Evolutionary conservation across 257 asterid genomes (phyloP), one percentile per base, ranked within the genome.

Genomic region (Cordia subcordata): DNA sequence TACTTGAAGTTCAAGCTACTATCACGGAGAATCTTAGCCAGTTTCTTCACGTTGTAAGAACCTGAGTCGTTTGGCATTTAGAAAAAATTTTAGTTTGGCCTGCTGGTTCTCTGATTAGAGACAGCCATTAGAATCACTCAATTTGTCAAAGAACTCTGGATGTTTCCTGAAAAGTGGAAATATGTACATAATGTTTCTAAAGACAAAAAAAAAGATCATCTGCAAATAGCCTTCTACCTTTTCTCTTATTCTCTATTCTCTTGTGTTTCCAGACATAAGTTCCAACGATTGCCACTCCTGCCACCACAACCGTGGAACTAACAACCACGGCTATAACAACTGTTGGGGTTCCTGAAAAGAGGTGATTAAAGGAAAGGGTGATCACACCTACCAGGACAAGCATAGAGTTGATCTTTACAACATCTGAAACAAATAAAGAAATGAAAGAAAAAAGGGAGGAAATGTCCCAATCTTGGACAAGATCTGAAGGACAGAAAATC

Each of bases 1-100:
- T 67, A 67, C 47, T 67, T 67, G 67, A 67, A 59, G 45, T 60
- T 67, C 64, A 67, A 61, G 55, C 56, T 60, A 46, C 45, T 45
- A 53, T 60, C 56, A 23, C 27, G 23, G 27, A 60, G 65, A 14
- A 21, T 60, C 55, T 60, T 60, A 11, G 40, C 55, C 44, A 60
- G 13, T 60, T 60, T 60, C 23, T 53, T 17, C 46, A 19, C 17
- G 32, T 67, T 62, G 22, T 63, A 23, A 22, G 62, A 60, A 63
- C 62, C 45, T 32, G 47, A 42, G 47, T 3, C 4, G 47, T 42
- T n/a, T 42, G 15, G 15, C 47, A 14, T 42, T 4, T 3, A 42
- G 47, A 42, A 27, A 27, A 27, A 27, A 6, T n/a, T 27, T 27
- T 27, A 27, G 35, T 27, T 27, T 27, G n/a, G n/a, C n/a, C n/a